Conservation (phyloP, 495 filamentous ascomycete genomes). For the Talaromyces wortmannii region DNA sequence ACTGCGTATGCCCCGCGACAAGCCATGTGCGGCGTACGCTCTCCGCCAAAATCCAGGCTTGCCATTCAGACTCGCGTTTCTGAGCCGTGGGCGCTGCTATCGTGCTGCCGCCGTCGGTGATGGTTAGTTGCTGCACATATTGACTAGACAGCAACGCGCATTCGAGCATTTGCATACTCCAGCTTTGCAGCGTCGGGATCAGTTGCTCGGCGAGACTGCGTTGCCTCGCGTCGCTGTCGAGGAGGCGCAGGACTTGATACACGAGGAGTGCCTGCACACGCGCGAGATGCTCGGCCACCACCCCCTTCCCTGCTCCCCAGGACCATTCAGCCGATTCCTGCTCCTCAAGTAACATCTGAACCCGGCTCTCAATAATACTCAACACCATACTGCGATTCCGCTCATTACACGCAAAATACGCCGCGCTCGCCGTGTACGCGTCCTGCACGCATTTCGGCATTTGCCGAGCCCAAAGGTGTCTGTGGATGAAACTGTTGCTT, state of each 20-base stretch:
- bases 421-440: background rate
- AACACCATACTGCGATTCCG: background rate
- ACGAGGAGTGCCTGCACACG: conserved; percentile 26
- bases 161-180: conserved; percentile 2
- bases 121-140: background rate
- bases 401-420: conserved; percentile 1
- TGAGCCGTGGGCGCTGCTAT: background rate
- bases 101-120: background rate
- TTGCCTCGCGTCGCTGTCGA: conserved; percentile 48
- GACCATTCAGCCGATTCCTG: conserved; percentile 27
- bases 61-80: background rate
- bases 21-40: conserved; percentile 5
- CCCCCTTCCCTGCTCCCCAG: no score
- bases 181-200: conserved; percentile 25
- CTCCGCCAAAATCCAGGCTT: conserved; percentile 4
- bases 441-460: conserved; percentile 4
- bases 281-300: conserved; percentile 16
- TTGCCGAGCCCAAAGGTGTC: background rate
- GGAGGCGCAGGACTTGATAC: conserved; percentile 44
- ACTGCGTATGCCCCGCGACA: conserved; percentile 3
- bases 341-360: conserved; percentile 14
- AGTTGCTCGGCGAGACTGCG: conserved; percentile 38
- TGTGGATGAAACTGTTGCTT: conserved; percentile 3
- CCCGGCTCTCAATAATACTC: conserved; percentile 1
- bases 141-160: conserved; percentile 3